Conservation (phyloP, 2,329 filamentous ascomycete genomes). For the Phyllachora maydis region DNA sequence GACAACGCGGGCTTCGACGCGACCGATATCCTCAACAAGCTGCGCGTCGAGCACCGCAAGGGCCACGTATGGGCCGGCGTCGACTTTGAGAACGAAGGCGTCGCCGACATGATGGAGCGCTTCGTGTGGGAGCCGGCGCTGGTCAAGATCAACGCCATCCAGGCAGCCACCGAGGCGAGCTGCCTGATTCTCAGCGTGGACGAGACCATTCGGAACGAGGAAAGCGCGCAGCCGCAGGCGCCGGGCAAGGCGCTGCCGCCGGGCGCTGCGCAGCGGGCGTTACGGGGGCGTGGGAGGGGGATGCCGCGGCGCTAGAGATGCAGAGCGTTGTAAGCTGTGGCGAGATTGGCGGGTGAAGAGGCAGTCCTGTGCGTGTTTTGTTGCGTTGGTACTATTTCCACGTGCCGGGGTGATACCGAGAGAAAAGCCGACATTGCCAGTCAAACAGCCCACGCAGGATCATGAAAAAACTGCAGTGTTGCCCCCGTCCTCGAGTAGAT, state of each 20-base stretch:
- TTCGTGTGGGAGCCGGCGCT: conserved; percentile 97
- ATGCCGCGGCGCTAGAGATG: conserved; percentile 65
- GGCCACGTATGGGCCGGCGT: conserved; percentile 89
- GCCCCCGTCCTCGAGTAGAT: too few species aligned
- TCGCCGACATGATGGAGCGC: conserved; percentile 80
- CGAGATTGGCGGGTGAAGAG: conserved; percentile 1
- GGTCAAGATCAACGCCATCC: conserved; percentile 93
- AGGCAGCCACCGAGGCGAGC: conserved; percentile 85
- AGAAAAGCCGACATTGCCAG: too few species aligned
- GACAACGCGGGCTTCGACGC: conserved; percentile 98
- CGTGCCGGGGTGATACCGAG: too few species aligned
- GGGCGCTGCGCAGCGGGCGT: conserved; percentile 71
- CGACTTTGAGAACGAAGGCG: conserved; percentile 81
- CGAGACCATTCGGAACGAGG: conserved; percentile 97
- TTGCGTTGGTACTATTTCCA: too few species aligned
- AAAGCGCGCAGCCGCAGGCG: conserved; percentile 67
- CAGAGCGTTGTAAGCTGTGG: conserved; percentile 1
- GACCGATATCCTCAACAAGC: conserved; percentile 89
- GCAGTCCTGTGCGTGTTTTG: neutral
- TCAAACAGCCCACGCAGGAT: too few species aligned
- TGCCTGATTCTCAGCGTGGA: conserved; percentile 93
- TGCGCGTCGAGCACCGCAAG: conserved; percentile 91
- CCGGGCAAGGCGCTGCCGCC: conserved; percentile 56
- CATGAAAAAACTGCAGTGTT: too few species aligned
- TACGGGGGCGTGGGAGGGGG: conserved; percentile 65